Base-by-base conservation (phyloP, 768 basidiomycete species). In the Pulveroboletus sp. region DNA sequence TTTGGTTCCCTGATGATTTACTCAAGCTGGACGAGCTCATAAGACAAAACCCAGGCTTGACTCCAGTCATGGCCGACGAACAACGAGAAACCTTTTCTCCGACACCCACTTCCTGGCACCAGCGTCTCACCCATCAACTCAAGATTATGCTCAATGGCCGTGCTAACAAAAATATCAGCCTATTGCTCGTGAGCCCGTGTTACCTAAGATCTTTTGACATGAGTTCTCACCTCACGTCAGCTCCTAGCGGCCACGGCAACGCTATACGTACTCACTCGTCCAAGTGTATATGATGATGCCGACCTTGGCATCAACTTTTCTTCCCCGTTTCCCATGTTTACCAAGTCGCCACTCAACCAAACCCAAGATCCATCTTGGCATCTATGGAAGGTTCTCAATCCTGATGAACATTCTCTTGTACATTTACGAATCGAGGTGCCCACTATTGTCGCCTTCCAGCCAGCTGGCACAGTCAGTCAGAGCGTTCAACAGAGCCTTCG, bases 401-500 rank as follows among this genome's bases (percentile, higher is more conserved):
- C 90, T 3, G 67, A 71, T 5, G 78, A 81, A 51, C 75, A 82
- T 31, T 67, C 77, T 10, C 68, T 87, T 3, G 76, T 93, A 10
- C 89, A 93, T 66, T 65, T 94, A 42, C 84, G 87, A 53, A 74
- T 93, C 50, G 89, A 93, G 63, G 71, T 77, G n/a, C 90, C 93
- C 0, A 80, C 81, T 2, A 77, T 91, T 53, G 72, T 96, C 32
- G 80, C 88, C 18, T 78, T 92, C 60, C 69, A 73, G 43, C 73
- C 75, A 6, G 73, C 77, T 46, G 60, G 58, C 5, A 63, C 69
- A 35, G 57, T 50, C 45, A 43, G 55, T 24, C 65, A 56, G 32
- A 57, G 48, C 46, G 53, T 60, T 43, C 55, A 59, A 43, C 62
- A 70, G 46, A 66, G 71, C 39, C 61, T 77, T 33, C 74, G 76